A percentile compares a stretch with the other conserved stretches of the same genome.
Conservation (phyloP, 2,329 filamentous ascomycete genomes). For the Xylaria arbuscula region DNA sequence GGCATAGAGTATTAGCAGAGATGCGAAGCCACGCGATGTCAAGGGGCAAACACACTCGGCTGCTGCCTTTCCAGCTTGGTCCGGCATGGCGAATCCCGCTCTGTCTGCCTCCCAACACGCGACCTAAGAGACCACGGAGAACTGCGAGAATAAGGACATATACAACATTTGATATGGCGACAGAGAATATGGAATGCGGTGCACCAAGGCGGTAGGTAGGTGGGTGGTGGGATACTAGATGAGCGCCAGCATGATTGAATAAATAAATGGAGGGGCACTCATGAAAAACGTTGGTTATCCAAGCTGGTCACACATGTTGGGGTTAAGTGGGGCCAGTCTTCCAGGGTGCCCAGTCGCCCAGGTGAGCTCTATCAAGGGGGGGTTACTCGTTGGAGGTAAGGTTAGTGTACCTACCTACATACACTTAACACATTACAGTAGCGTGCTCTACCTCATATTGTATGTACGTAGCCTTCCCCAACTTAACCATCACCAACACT, state of each 20-base stretch:
- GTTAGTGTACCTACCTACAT: background rate
- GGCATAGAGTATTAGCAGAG: conserved; percentile 20
- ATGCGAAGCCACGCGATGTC: background rate
- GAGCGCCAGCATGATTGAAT: too few relatives aligned
- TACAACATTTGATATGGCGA: conserved; percentile 1
- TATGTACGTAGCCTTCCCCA: too few relatives aligned
- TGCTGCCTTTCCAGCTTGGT: conserved; percentile 25
- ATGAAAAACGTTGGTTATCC: too few relatives aligned
- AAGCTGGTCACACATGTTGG: background rate
- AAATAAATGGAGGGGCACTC: too few relatives aligned
- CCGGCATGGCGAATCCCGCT: conserved; percentile 27
- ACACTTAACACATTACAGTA: too few relatives aligned
- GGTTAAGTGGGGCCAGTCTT: conserved; percentile 14
- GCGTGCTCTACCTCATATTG: too few relatives aligned
- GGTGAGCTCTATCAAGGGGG: too few relatives aligned
- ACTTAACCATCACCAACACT: too few relatives aligned
- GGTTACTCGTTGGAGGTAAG: background rate
- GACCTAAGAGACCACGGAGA: background rate
- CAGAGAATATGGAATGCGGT: background rate
- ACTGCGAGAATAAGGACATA: conserved; percentile 1
- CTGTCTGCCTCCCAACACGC: background rate
- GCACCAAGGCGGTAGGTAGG: too few relatives aligned
- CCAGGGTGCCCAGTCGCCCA: too few relatives aligned
- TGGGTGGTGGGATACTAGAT: too few relatives aligned
- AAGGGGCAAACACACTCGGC: conserved; percentile 28